Evolutionary conservation across 441 rosid species (phyloP).

Genomic region (Brassica hybrid): DNA sequence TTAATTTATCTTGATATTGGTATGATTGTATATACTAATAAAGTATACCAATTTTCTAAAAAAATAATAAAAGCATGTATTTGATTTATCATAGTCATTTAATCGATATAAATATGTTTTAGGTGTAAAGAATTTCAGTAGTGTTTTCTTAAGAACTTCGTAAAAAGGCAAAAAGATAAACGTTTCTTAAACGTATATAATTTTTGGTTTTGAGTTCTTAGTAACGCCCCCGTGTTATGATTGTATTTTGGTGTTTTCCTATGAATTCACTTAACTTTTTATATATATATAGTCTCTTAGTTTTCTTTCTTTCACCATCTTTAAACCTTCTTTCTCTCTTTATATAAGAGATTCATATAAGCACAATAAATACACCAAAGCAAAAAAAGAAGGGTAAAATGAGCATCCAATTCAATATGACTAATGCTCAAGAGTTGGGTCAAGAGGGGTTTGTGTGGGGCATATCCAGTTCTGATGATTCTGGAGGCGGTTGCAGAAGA

Average conservation of each 20-base stretch:
- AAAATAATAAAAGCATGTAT: not conserved
- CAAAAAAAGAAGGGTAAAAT: not conserved
- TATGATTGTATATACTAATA: not conserved
- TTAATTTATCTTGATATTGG: not conserved
- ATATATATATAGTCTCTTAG: slow-evolving; percentile 19
- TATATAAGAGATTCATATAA: slow-evolving; percentile 4
- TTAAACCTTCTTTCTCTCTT: slow-evolving; percentile 12
- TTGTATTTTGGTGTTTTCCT: slow-evolving; percentile 56
- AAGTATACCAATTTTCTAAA: not conserved
- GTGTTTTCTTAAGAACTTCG: not conserved
- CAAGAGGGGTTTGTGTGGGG: slow-evolving; percentile 52
- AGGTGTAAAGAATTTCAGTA: not conserved
- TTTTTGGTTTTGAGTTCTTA: slow-evolving; percentile 44
- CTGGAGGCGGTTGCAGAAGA: slow-evolving; percentile 26
- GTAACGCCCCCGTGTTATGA: slow-evolving; percentile 56
- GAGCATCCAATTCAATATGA: slow-evolving; percentile 38
- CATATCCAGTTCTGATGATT: slow-evolving; percentile 50
- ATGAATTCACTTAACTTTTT: slow-evolving; percentile 5
- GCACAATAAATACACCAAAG: slow-evolving; percentile 30
- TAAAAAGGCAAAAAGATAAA: slow-evolving; percentile 3
- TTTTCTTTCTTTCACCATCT: slow-evolving; percentile 37
- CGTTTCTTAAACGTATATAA: not conserved
- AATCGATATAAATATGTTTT: not conserved
- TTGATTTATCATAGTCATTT: not conserved
- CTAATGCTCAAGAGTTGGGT: slow-evolving; percentile 38